Evolutionary conservation across 768 basidiomycete genomes (phyloP), one percentile per base, ranked within the genome.

Genomic region (Auriscalpium orientale): DNA sequence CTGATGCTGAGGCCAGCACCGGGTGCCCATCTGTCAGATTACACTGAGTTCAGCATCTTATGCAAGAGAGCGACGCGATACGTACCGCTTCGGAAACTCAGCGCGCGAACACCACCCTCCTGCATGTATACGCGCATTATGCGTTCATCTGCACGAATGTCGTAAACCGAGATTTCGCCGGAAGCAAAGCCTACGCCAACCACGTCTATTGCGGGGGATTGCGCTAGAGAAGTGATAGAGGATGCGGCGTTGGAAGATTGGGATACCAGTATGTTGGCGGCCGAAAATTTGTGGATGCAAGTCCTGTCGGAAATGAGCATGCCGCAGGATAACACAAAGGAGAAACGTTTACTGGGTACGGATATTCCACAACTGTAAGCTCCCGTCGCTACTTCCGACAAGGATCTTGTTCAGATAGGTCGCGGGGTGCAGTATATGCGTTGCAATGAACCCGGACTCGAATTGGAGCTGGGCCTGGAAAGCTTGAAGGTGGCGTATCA

Each of bases 381-480:
- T 74, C 4, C 97, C 97, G 68, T 94, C 79, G 55, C 74, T 79
- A 63, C 91, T 90, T 3, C 86, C 83, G 11, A 98, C 81, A 1
- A 98, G 76, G 1, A 98, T 77, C 73, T 99, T 99, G 76, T 99
- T 98, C 51, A 99, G 70, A 70, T 98, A 98, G 12, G 97, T 98
- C 1, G 93, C 87, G 2, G 97, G 97, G 67, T 99, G 97, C 6
- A 97, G 76, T 45, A 97, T 74, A 28, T 77, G 78, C 5, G 83
- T 87, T n/a, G 95, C 95, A 1, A 85, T 87, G 69, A 98, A 98
- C 18, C 80, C 83, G 8, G 80, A 65, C 49, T 93, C 89, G 64
- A 99, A 95, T 45, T 83, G 77, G 49, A 98, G 81, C 3, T 81
- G 81, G 4, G 79, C 75, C 50, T 85, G 77, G n/a, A 57, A 54